Conservation (phyloP, 495 filamentous ascomycete species). For the Penicillium robsamsonii region DNA sequence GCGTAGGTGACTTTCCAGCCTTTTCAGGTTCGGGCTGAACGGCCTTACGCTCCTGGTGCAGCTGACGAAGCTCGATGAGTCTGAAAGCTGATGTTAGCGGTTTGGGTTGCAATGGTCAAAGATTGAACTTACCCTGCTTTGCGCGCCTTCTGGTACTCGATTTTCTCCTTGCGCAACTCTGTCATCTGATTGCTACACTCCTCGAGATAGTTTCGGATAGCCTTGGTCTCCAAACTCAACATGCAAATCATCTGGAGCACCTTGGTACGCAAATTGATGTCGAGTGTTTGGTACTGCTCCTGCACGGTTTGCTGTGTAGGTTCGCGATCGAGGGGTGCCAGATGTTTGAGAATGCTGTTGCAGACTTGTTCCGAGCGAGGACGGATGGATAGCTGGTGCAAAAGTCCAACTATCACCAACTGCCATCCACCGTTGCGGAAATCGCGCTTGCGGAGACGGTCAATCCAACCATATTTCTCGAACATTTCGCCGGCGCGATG, state of each 20-base stretch:
- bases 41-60: slow-evolving; percentile 86
- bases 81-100: slow-evolving; percentile 43
- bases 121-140: slow-evolving; percentile 73
- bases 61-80: slow-evolving; percentile 74
- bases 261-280: slow-evolving; percentile 78
- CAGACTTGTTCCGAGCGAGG: slow-evolving; percentile 67
- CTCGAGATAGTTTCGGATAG: slow-evolving; percentile 83
- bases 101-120: not conserved
- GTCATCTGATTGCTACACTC: slow-evolving; percentile 92
- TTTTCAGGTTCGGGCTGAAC: slow-evolving; percentile 63
- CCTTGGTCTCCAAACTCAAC: slow-evolving; percentile 80
- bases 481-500: slow-evolving; percentile 80
- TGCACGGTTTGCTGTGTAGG: slow-evolving; percentile 71
- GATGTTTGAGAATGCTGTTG: slow-evolving; percentile 71
- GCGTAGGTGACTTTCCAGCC: slow-evolving; percentile 54
- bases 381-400: slow-evolving; percentile 78
- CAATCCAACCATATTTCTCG: slow-evolving; percentile 71
- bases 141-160: slow-evolving; percentile 79
- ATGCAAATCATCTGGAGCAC: slow-evolving; percentile 84
- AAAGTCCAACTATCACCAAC: slow-evolving; percentile 78
- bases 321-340: slow-evolving; percentile 73
- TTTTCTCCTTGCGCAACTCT: slow-evolving; percentile 88
- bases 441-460: slow-evolving; percentile 75
- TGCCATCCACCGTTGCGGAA: slow-evolving; percentile 93
- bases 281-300: slow-evolving; percentile 66